A percentile compares a stretch with the other conserved stretches of the same genome.
phyloP scores from a whole-genome alignment of 805 yeast species.

The Saccharomyces jurei region DNA sequence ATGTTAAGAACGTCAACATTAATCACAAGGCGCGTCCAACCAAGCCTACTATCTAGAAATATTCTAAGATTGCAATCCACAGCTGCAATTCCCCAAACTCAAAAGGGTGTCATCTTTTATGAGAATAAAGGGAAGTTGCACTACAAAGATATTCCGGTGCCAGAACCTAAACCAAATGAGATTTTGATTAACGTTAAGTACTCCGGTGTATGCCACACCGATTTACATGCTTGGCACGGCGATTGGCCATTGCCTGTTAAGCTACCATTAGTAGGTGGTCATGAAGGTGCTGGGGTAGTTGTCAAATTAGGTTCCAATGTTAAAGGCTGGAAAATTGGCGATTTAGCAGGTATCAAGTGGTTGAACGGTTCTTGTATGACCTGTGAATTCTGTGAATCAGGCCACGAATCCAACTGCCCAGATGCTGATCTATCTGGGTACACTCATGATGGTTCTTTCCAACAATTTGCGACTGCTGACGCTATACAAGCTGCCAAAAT shows the following conservation, averaged over 20 bases:
- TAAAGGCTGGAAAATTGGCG: conserved; percentile 49
- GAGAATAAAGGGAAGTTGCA: conserved; percentile 41
- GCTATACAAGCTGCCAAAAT: conserved; percentile 79
- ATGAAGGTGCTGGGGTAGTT: conserved; percentile 61
- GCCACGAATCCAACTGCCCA: conserved; percentile 46
- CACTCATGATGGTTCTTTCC: conserved; percentile 68
- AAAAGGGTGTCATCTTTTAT: conserved; percentile 47
- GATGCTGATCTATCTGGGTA: conserved; percentile 47
- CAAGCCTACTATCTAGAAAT: conserved; percentile 1
- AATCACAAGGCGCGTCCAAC: neutral
- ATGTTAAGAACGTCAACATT: conserved; percentile 13
- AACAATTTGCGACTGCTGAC: conserved; percentile 81
- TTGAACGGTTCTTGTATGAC: conserved; percentile 53
- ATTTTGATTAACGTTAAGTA: conserved; percentile 50
- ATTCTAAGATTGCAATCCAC: conserved; percentile 20
- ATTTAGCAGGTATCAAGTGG: conserved; percentile 58
- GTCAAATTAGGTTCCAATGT: conserved; percentile 53
- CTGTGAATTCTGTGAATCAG: conserved; percentile 49
- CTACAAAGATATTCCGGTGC: conserved; percentile 49
- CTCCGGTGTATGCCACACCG: conserved; percentile 63
- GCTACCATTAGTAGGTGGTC: conserved; percentile 58
- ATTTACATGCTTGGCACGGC: conserved; percentile 61
- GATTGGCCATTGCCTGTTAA: conserved; percentile 56
- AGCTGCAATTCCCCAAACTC: conserved; percentile 37
- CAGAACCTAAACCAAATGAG: conserved; percentile 50